These are phyloP conservation scores for Leishmania lainsoni DNA, from an alignment of 208 protist species.

Conservation along the genomic window DNA sequence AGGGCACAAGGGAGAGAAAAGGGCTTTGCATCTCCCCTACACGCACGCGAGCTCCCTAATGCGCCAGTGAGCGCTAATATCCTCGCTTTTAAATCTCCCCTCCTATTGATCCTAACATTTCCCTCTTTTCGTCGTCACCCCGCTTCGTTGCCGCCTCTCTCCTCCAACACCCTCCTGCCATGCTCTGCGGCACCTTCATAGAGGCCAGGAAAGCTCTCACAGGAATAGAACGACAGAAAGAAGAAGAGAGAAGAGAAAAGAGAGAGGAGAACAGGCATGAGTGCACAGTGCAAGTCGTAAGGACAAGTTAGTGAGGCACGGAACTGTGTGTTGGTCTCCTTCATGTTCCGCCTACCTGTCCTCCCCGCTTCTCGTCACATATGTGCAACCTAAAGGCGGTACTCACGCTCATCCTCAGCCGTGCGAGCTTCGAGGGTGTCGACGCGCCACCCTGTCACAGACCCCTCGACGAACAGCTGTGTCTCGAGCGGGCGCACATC, in stretches of 20 bases:
- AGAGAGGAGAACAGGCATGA: background rate
- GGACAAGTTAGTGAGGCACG: background rate
- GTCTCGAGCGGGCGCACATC: slow-evolving; percentile 70
- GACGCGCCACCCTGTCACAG: slow-evolving; percentile 72
- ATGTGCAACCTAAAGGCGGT: slow-evolving; percentile 49
- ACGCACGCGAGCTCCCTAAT: background rate
- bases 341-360: background rate
- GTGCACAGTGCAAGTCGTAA: background rate
- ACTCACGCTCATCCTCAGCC: slow-evolving; percentile 52
- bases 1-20: slow-evolving; percentile 4
- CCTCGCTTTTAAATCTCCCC: background rate
- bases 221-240: background rate
- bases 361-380: background rate
- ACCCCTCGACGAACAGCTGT: slow-evolving; percentile 76
- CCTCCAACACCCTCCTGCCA: background rate
- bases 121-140: background rate
- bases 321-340: background rate
- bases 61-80: background rate
- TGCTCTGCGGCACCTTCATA: background rate
- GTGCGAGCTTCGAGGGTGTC: slow-evolving; percentile 82
- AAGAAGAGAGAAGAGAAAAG: background rate
- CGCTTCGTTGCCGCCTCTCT: background rate
- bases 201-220: background rate
- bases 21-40: background rate
- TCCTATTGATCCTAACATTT: background rate